These are phyloP conservation scores for Aureobasidium sp. DNA, from an alignment of 2,329 filamentous ascomycete species.

Conservation along the genomic window DNA sequence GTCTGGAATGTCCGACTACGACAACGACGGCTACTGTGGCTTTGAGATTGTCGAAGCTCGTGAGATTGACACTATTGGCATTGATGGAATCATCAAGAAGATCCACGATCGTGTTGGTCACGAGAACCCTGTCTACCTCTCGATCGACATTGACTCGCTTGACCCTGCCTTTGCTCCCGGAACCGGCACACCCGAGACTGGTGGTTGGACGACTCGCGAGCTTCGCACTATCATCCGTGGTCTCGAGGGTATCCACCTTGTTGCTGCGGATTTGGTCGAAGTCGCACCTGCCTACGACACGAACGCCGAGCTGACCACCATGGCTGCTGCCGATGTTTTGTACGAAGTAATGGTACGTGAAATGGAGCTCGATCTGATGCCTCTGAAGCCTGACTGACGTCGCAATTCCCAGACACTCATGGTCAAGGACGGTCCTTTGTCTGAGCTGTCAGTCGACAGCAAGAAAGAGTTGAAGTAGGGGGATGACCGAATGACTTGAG, in stretches of 20 bases:
- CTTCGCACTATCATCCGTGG: slow-evolving; percentile 64
- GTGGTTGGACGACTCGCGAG: slow-evolving; percentile 68
- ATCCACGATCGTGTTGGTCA: slow-evolving; percentile 66
- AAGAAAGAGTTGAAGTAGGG: slow-evolving; percentile 14
- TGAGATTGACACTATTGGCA: slow-evolving; percentile 62
- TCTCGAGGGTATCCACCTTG: slow-evolving; percentile 60
- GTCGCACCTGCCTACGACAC: slow-evolving; percentile 68
- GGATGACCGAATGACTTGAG: not conserved
- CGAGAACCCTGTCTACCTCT: slow-evolving; percentile 69
- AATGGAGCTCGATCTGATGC: not conserved
- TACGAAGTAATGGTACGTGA: slow-evolving; percentile 60
- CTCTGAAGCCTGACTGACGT: not conserved
- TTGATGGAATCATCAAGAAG: slow-evolving; percentile 68
- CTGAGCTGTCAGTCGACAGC: slow-evolving; percentile 5
- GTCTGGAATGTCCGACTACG: slow-evolving; percentile 71
- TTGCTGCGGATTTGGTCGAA: slow-evolving; percentile 66
- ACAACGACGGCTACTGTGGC: slow-evolving; percentile 77
- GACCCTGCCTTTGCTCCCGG: slow-evolving; percentile 76
- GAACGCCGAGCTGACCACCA: slow-evolving; percentile 66
- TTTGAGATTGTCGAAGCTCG: slow-evolving; percentile 75
- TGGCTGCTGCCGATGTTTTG: slow-evolving; percentile 60
- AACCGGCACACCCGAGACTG: slow-evolving; percentile 69
- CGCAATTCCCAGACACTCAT: slow-evolving; percentile 52
- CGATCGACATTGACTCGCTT: slow-evolving; percentile 80
- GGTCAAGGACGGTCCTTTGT: slow-evolving; percentile 70